Conservation (phyloP, 495 filamentous ascomycete genomes). For the Aspergillus baeticus region DNA sequence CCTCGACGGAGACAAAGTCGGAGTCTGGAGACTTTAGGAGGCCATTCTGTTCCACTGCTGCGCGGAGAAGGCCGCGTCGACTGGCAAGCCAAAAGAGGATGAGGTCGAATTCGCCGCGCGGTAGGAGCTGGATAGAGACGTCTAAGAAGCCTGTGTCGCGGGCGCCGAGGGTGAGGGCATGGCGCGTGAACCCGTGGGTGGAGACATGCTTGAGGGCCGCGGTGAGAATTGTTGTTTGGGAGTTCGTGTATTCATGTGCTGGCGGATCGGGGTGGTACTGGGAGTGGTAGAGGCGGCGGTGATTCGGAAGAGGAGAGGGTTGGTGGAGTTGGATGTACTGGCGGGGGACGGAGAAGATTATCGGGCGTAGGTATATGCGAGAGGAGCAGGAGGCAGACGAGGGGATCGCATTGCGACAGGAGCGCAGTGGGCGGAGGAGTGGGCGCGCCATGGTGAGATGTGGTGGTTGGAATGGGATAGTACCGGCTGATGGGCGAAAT, state of each 20-base stretch:
- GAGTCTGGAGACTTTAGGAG: slow-evolving; percentile 20
- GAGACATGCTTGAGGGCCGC: slow-evolving; percentile 79
- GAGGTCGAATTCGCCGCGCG: slow-evolving; percentile 75
- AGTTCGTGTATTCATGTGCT: slow-evolving; percentile 58
- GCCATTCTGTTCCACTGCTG: slow-evolving; percentile 44
- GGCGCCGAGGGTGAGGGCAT: slow-evolving; percentile 72
- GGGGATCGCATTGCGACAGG: neutral
- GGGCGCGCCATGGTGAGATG: slow-evolving; percentile 13
- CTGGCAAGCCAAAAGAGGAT: slow-evolving; percentile 78
- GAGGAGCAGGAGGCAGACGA: neutral
- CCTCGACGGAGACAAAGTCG: slow-evolving; percentile 38
- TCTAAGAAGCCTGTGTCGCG: slow-evolving; percentile 83
- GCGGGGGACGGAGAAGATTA: neutral
- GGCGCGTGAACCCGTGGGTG: slow-evolving; percentile 72
- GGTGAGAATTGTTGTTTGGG: slow-evolving; percentile 76
- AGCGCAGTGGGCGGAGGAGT: slow-evolving; percentile 3
- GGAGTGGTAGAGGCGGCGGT: slow-evolving; percentile 67
- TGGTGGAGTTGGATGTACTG: neutral
- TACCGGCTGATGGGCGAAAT: slow-evolving; percentile 7
- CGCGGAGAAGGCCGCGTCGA: slow-evolving; percentile 57
- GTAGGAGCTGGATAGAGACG: slow-evolving; percentile 78
- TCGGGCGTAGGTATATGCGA: slow-evolving; percentile 6
- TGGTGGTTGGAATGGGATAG: slow-evolving; percentile 5
- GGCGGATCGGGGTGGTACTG: slow-evolving; percentile 57
- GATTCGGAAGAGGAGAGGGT: neutral